phyloP scores from a whole-genome alignment of 2,329 filamentous ascomycete species.

The Thielaviopsis punctulata region DNA sequence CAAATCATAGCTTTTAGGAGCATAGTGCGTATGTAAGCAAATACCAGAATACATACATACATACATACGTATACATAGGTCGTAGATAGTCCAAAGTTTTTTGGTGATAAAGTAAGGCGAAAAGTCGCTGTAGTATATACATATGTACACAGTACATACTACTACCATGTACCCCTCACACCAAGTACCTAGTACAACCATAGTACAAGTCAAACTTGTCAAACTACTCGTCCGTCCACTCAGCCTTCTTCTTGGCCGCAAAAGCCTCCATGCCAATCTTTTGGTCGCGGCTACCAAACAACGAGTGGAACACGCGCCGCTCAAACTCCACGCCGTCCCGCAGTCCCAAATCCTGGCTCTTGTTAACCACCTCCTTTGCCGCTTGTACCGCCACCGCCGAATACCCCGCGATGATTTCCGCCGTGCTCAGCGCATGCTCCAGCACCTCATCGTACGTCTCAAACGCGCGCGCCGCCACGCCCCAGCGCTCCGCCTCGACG shows the following conservation, averaged over 20 bases:
- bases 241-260: conserved; percentile 80
- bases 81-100: no score
- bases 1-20: no score
- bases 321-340: conserved; percentile 91
- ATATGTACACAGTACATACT: no score
- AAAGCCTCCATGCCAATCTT: conserved; percentile 96
- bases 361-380: conserved; percentile 96
- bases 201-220: no score
- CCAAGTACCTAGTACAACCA: no score
- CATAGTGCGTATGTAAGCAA: no score
- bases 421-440: conserved; percentile 63
- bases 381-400: conserved; percentile 76
- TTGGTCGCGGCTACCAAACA: conserved; percentile 92
- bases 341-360: conserved; percentile 81
- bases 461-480: conserved; percentile 70
- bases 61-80: no score
- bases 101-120: no score
- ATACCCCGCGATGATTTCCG: conserved; percentile 76
- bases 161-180: no score
- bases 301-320: conserved; percentile 74
- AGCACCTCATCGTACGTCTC: conserved; percentile 66
- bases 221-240: conserved; percentile 50
- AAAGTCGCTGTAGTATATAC: no score
- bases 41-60: no score
- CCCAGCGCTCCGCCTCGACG: conserved; percentile 74